Percentiles rank a stretch among this genome's conserved stretches.
Evolutionary conservation across 495 filamentous ascomycete genomes (phyloP).

Genomic region (Penicillium dipodomyicola): DNA sequence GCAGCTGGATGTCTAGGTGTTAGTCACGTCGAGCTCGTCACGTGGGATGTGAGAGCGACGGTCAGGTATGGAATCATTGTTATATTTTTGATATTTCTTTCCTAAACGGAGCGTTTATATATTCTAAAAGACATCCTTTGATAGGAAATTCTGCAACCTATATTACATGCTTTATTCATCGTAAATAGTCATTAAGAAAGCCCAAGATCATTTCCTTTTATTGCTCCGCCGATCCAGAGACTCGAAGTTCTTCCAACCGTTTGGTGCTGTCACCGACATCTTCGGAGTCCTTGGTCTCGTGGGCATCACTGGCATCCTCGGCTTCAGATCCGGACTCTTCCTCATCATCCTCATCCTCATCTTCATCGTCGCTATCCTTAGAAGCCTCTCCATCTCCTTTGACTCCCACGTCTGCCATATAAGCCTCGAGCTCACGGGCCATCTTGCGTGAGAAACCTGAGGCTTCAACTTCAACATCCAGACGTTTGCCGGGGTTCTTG

Average conservation of each 20-base stretch:
- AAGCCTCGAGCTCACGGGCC: conserved; percentile 85
- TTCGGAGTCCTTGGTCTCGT: conserved; percentile 20
- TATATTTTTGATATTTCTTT: background rate
- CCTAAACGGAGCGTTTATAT: background rate
- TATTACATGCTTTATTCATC: conserved; percentile 33
- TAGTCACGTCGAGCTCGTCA: too few relatives aligned
- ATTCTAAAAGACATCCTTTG: background rate
- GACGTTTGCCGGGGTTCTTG: conserved; percentile 59
- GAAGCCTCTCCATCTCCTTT: conserved; percentile 52
- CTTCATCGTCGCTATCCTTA: conserved; percentile 29
- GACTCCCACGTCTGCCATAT: conserved; percentile 72
- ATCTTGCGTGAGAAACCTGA: conserved; percentile 96
- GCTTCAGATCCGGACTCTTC: conserved; percentile 22
- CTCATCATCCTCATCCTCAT: conserved; percentile 42
- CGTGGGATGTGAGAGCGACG: too few relatives aligned
- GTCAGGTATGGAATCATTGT: too few relatives aligned
- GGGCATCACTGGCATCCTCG: conserved; percentile 13
- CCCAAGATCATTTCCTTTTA: conserved; percentile 13
- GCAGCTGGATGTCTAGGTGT: too few relatives aligned
- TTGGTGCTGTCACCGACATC: conserved; percentile 35
- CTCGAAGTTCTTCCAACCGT: conserved; percentile 34
- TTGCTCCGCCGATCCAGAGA: conserved; percentile 30
- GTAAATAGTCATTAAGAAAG: conserved; percentile 38
- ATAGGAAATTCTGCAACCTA: conserved; percentile 15
- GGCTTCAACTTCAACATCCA: conserved; percentile 88